A percentile compares a stretch with the other conserved stretches of the same genome.
phyloP scores from a whole-genome alignment of 345 rosid genomes.

The Geranium brycei region DNA sequence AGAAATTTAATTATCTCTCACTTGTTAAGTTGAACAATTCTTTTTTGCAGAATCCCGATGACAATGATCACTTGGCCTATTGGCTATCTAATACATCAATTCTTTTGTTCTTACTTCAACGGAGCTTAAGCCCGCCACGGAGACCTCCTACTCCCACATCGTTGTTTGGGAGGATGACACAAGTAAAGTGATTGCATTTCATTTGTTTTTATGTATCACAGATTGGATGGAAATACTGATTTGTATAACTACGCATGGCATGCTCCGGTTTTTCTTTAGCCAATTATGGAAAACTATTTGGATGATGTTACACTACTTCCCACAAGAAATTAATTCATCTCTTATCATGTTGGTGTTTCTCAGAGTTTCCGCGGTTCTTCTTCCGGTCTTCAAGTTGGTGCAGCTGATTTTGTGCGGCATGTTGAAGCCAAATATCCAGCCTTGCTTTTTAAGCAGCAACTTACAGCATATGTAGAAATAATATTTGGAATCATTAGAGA shows the following conservation, averaged over 20 bases:
- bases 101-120: conserved; percentile 69
- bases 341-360: conserved; percentile 3
- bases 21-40: too few relatives aligned
- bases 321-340: too few relatives aligned
- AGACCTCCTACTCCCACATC: conserved; percentile 55
- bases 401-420: conserved; percentile 38
- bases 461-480: conserved; percentile 84
- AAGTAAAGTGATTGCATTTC: conserved; percentile 22
- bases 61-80: conserved; percentile 62
- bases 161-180: conserved; percentile 78
- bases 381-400: conserved; percentile 37
- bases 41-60: conserved; percentile 51
- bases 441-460: conserved; percentile 92
- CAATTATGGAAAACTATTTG: too few relatives aligned
- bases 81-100: conserved; percentile 84
- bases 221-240: too few relatives aligned
- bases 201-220: too few relatives aligned
- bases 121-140: conserved; percentile 37
- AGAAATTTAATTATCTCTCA: too few relatives aligned
- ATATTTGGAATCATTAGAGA: conserved; percentile 81
- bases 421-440: conserved; percentile 97
- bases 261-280: too few relatives aligned
- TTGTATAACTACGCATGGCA: too few relatives aligned
- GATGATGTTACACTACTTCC: too few relatives aligned
- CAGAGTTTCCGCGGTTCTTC: conserved; percentile 79